These are phyloP conservation scores for Athelia sp. DNA, from an alignment of 1,284 basidiomycete species.

Conservation along the genomic window DNA sequence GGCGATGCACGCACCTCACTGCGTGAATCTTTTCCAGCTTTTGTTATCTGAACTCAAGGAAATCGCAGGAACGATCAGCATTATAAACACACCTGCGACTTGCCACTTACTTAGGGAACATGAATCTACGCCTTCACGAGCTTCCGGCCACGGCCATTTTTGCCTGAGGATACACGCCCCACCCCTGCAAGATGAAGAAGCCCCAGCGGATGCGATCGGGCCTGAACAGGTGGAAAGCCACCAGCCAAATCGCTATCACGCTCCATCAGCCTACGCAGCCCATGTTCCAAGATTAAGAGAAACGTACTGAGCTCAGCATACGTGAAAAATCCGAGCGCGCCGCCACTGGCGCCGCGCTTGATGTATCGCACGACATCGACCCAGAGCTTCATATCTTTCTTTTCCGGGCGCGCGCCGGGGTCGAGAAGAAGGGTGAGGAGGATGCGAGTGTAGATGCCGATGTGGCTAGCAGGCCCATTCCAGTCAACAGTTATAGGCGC, in stretches of 20 bases:
- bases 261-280: no score
- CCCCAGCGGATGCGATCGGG: conserved; percentile 40
- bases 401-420: conserved; percentile 40
- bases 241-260: conserved; percentile 34
- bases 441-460: conserved; percentile 44
- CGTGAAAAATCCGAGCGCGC: conserved; percentile 59
- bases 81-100: no score
- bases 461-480: conserved; percentile 4
- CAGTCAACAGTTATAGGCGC: no score
- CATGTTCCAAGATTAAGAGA: no score
- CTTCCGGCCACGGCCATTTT: no score
- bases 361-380: conserved; percentile 54
- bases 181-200: conserved; percentile 48
- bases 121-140: no score
- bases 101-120: no score
- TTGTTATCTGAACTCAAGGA: no score
- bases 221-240: conserved; percentile 42
- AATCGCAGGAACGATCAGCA: no score
- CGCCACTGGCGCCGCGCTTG: conserved; percentile 50
- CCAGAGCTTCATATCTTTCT: conserved; percentile 62
- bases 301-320: conserved; percentile 46
- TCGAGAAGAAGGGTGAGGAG: conserved; percentile 56
- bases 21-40: no score
- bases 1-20: no score
- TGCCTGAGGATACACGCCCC: conserved; percentile 30